Evolutionary conservation across 768 basidiomycete species (phyloP).

Genomic region (Termitomyces sp.): DNA sequence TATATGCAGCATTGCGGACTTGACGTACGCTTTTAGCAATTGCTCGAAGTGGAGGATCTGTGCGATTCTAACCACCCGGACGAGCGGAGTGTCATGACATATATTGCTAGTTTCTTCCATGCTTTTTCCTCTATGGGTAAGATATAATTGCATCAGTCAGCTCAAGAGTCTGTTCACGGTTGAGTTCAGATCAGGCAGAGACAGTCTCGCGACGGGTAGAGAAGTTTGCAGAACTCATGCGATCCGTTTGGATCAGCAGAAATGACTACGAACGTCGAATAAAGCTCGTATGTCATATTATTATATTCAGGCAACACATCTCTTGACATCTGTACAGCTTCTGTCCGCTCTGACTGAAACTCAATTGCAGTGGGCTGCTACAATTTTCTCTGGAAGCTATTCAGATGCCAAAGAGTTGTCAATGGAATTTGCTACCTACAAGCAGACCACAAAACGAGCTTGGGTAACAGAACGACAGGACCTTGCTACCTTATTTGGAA

Average conservation of each 20-base stretch:
- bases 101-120: constrained; percentile 96
- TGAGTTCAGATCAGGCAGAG: constrained; percentile 77
- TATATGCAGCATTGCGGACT: background rate
- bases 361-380: constrained; percentile 64
- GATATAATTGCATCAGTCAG: background rate
- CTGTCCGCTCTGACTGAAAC: constrained; percentile 62
- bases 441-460: constrained; percentile 75
- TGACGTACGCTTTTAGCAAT: constrained; percentile 48
- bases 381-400: constrained; percentile 69
- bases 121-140: constrained; percentile 95
- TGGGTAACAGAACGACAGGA: constrained; percentile 93
- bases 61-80: constrained; percentile 87
- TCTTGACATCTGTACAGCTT: constrained; percentile 33
- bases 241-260: constrained; percentile 78
- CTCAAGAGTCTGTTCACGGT: constrained; percentile 1
- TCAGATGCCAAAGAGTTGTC: constrained; percentile 75
- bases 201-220: constrained; percentile 90
- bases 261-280: constrained; percentile 94
- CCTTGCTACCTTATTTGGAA: constrained; percentile 80
- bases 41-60: constrained; percentile 94
- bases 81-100: constrained; percentile 97
- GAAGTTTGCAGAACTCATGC: constrained; percentile 95
- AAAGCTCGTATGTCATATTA: constrained; percentile 42
- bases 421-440: constrained; percentile 69
- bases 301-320: background rate